phyloP scores from a whole-genome alignment of 139 green algal genomes.

The Chlamydomonas schloesseri region DNA sequence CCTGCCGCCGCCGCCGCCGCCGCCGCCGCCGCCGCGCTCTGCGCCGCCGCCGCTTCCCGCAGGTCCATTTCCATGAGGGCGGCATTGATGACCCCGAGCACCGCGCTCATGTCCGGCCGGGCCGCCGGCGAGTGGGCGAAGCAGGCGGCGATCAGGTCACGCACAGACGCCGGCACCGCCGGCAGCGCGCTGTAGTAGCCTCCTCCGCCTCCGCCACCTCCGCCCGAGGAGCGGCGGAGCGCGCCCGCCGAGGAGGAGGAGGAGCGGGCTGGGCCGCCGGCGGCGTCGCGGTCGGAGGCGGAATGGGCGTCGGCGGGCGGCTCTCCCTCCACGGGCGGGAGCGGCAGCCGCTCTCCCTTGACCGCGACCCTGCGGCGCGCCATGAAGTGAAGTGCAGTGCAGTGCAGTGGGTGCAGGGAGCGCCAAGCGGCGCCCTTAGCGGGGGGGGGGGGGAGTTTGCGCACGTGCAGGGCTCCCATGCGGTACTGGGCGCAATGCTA shows the following conservation, averaged over 20 bases:
- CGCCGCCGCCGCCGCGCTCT: neutral
- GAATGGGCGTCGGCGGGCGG: too few relatives aligned
- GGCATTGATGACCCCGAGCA: slow-evolving; percentile 48
- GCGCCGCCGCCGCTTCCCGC: neutral
- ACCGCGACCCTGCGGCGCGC: neutral
- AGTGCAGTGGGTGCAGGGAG: too few relatives aligned
- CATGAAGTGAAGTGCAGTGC: neutral
- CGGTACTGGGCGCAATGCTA: too few relatives aligned
- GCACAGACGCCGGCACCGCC: slow-evolving; percentile 53
- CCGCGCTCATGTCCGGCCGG: slow-evolving; percentile 62
- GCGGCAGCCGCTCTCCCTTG: slow-evolving; percentile 18
- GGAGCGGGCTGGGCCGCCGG: neutral
- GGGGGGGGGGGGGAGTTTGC: neutral
- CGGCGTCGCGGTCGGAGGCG: neutral
- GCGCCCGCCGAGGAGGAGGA: too few relatives aligned
- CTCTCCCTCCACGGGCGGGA: slow-evolving; percentile 2
- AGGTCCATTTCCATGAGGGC: neutral
- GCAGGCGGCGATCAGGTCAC: slow-evolving; percentile 67
- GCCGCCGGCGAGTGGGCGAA: slow-evolving; percentile 63
- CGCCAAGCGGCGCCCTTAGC: too few relatives aligned
- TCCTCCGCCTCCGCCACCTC: slow-evolving; percentile 29
- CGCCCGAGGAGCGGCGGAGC: neutral
- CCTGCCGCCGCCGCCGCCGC: neutral
- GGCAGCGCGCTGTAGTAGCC: slow-evolving; percentile 54
- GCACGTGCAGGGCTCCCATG: too few relatives aligned